phyloP scores from a whole-genome alignment of 164 flowering plant genomes.

The Sextonia rubra region DNA sequence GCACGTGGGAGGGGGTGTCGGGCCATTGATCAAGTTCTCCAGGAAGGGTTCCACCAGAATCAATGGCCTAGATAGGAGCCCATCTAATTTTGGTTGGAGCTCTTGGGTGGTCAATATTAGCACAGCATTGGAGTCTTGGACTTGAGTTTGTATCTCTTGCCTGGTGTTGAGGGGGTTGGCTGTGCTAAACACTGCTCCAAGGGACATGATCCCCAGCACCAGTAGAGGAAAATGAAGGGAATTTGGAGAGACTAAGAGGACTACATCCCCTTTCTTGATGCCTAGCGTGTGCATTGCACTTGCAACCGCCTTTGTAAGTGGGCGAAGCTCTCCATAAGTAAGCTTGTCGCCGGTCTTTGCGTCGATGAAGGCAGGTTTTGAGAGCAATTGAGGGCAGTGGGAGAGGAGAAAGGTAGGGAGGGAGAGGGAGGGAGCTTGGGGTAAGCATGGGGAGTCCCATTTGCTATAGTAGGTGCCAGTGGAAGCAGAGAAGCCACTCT shows the following conservation, averaged over 20 bases:
- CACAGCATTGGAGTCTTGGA: slow-evolving; percentile 20
- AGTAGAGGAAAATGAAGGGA: slow-evolving; percentile 22
- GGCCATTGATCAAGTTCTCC: slow-evolving; percentile 1
- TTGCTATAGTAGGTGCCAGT: slow-evolving; percentile 26
- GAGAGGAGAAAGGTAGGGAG: slow-evolving; percentile 26
- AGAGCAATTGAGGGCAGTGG: slow-evolving; percentile 2
- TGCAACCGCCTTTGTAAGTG: slow-evolving; percentile 9
- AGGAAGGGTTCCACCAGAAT: slow-evolving; percentile 13
- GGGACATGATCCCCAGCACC: slow-evolving; percentile 21
- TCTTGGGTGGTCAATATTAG: slow-evolving; percentile 20
- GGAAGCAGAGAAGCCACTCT: slow-evolving; percentile 26
- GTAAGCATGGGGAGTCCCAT: slow-evolving; percentile 22
- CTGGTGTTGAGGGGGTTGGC: slow-evolving; percentile 24
- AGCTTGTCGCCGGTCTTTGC: slow-evolving; percentile 16
- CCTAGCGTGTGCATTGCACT: slow-evolving; percentile 12
- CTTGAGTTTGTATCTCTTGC: slow-evolving; percentile 18
- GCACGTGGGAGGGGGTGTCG: not conserved
- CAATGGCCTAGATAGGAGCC: slow-evolving; percentile 2
- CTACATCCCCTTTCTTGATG: slow-evolving; percentile 23
- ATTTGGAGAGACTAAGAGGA: slow-evolving; percentile 23
- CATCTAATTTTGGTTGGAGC: slow-evolving; percentile 18
- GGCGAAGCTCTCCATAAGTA: slow-evolving; percentile 18
- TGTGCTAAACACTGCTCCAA: slow-evolving; percentile 25
- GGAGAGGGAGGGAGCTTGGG: slow-evolving; percentile 15
- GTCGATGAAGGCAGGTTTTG: slow-evolving; percentile 26